Conservation (phyloP, 2,329 filamentous ascomycete species). For the Neocucurbitaria cava region DNA sequence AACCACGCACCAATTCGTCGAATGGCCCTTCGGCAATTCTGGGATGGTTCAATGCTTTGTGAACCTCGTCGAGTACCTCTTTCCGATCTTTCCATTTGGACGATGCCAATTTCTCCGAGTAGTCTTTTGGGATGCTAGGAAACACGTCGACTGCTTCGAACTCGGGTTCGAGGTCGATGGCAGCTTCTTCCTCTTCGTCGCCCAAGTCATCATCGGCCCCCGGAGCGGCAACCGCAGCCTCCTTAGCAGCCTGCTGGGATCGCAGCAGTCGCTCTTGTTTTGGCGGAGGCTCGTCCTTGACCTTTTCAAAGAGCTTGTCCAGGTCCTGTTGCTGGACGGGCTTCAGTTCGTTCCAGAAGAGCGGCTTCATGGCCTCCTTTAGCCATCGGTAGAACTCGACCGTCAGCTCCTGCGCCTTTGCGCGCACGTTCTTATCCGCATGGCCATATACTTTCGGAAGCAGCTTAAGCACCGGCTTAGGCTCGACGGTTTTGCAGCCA, state of each 20-base stretch:
- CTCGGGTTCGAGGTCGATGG: constrained; percentile 71
- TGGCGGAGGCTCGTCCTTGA: constrained; percentile 84
- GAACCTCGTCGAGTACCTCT: constrained; percentile 85
- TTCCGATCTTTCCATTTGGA: constrained; percentile 99
- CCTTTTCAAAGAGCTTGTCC: constrained; percentile 90
- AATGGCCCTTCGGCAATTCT: constrained; percentile 92
- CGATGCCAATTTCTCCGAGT: constrained; percentile 82
- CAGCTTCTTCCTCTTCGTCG: constrained; percentile 66
- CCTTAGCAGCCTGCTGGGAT: constrained; percentile 85
- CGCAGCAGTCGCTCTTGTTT: constrained; percentile 90
- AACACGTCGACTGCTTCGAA: constrained; percentile 86
- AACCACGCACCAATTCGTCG: constrained; percentile 78
- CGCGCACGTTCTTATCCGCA: constrained; percentile 96
- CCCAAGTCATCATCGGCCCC: constrained; percentile 57
- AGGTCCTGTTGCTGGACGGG: constrained; percentile 93
- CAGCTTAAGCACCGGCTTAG: constrained; percentile 86
- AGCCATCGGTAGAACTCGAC: constrained; percentile 98
- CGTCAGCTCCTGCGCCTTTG: constrained; percentile 87
- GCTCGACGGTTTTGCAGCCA: constrained; percentile 91
- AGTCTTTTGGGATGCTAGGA: constrained; percentile 80
- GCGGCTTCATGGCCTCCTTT: constrained; percentile 95
- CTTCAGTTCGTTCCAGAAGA: constrained; percentile 96
- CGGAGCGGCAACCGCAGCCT: constrained; percentile 68
- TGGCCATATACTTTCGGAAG: constrained; percentile 93
- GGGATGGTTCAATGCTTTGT: constrained; percentile 78